A percentile compares a stretch with the other conserved stretches of the same genome.
These are phyloP conservation scores for Aspergillus hiratsukae DNA, from an alignment of 2,329 filamentous ascomycete species.

Conservation along the genomic window DNA sequence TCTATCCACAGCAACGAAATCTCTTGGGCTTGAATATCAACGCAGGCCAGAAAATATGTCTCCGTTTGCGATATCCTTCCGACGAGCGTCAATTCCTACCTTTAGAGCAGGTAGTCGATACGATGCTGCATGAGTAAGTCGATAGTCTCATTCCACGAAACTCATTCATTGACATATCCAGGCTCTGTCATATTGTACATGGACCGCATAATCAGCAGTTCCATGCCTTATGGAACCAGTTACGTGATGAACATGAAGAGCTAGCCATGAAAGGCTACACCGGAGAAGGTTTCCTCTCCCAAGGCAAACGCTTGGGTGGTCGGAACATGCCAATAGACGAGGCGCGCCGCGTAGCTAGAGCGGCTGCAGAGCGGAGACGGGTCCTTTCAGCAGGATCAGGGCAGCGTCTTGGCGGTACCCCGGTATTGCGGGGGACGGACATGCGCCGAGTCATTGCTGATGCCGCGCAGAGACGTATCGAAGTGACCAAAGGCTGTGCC, in stretches of 20 bases:
- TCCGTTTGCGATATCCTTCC: constrained; percentile 72
- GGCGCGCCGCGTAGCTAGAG: constrained; percentile 67
- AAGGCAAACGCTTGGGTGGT: constrained; percentile 71
- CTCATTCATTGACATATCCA: constrained; percentile 19
- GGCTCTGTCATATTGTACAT: constrained; percentile 76
- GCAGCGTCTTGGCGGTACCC: constrained; percentile 65
- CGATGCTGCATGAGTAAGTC: constrained; percentile 77
- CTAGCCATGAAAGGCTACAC: constrained; percentile 79
- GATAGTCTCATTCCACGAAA: neutral
- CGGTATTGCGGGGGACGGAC: constrained; percentile 56
- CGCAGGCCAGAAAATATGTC: constrained; percentile 69
- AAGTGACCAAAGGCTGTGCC: constrained; percentile 68
- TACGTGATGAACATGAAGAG: constrained; percentile 78
- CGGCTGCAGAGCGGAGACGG: constrained; percentile 67
- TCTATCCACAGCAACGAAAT: constrained; percentile 70
- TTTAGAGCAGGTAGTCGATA: constrained; percentile 76
- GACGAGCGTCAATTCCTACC: constrained; percentile 75
- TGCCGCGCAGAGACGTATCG: constrained; percentile 65
- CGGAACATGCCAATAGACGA: constrained; percentile 63
- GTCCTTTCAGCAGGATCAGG: constrained; percentile 59
- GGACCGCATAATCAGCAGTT: constrained; percentile 81
- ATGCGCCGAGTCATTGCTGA: constrained; percentile 68
- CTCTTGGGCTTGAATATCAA: constrained; percentile 80
- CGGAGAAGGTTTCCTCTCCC: constrained; percentile 78
- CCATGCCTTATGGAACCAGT: constrained; percentile 80